Conservation (phyloP, 352 stramenopile species). For the Saprolegnia parasitica region DNA sequence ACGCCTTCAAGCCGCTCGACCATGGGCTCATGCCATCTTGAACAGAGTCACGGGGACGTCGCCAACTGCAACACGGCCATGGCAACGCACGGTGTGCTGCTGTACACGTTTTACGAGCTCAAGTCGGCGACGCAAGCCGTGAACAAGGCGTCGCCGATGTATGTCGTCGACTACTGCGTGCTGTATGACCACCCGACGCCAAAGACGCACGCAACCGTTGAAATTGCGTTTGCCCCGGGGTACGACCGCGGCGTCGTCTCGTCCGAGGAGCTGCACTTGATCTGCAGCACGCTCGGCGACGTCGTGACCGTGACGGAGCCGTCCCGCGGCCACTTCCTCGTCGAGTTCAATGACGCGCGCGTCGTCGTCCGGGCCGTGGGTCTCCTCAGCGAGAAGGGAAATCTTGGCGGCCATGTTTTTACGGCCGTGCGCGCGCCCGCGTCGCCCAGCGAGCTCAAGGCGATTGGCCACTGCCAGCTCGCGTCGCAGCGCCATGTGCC, state of each 20-base stretch:
- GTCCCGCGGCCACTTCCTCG: conserved; percentile 43
- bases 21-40: background rate
- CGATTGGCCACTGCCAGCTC: no score
- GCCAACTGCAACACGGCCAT: conserved; percentile 49
- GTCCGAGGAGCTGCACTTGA: conserved; percentile 46
- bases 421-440: background rate
- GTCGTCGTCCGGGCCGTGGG: conserved; percentile 44
- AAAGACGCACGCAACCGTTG: conserved; percentile 55
- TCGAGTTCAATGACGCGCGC: conserved; percentile 73
- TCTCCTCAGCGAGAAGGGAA: conserved; percentile 31
- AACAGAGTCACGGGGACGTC: conserved; percentile 58
- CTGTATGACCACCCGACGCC: conserved; percentile 65
- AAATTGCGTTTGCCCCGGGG: conserved; percentile 36
- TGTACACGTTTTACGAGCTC: conserved; percentile 73
- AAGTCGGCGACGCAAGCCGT: conserved; percentile 58
- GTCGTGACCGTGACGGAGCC: conserved; percentile 61
- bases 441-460: background rate
- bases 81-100: conserved; percentile 48
- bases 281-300: conserved; percentile 65
- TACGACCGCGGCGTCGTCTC: conserved; percentile 30
- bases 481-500: no score
- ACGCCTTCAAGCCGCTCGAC: background rate
- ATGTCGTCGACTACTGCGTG: conserved; percentile 49
- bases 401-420: background rate
- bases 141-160: conserved; percentile 33